These are phyloP conservation scores for Arabis alpina DNA, from an alignment of 345 rosid genomes.

Conservation along the genomic window DNA sequence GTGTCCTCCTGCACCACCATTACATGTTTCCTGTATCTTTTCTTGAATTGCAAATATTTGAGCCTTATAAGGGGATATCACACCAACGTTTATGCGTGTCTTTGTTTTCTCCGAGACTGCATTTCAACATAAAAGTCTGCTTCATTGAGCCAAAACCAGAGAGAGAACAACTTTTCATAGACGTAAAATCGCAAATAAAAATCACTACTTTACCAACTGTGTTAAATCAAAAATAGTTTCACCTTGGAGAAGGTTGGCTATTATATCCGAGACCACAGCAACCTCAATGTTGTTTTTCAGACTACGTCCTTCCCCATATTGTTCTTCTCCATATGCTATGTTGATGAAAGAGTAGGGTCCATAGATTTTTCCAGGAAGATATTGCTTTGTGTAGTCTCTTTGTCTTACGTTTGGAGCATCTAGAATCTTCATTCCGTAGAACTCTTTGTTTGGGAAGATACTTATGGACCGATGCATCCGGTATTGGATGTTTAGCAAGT, in stretches of 20 bases:
- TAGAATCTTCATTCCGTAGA: slow-evolving; percentile 49
- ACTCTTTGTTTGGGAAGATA: slow-evolving; percentile 54
- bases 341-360: slow-evolving; percentile 56
- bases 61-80: slow-evolving; percentile 54
- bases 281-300: slow-evolving; percentile 49
- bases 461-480: slow-evolving; percentile 77
- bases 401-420: slow-evolving; percentile 52
- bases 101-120: slow-evolving; percentile 32
- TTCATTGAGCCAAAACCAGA: slow-evolving; percentile 5
- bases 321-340: slow-evolving; percentile 40
- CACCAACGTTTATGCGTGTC: slow-evolving; percentile 44
- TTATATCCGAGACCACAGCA: slow-evolving; percentile 40
- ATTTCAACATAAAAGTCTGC: neutral
- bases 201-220: neutral
- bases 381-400: slow-evolving; percentile 37
- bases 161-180: neutral
- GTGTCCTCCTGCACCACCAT: slow-evolving; percentile 26
- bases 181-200: neutral
- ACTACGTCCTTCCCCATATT: slow-evolving; percentile 39
- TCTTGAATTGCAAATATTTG: slow-evolving; percentile 51
- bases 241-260: slow-evolving; percentile 49
- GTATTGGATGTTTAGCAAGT: slow-evolving; percentile 61
- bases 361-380: slow-evolving; percentile 47
- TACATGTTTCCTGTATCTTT: slow-evolving; percentile 39
- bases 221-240: neutral